Conservation (phyloP, 2,329 filamentous ascomycete genomes). For the Bretziella fagacearum region DNA sequence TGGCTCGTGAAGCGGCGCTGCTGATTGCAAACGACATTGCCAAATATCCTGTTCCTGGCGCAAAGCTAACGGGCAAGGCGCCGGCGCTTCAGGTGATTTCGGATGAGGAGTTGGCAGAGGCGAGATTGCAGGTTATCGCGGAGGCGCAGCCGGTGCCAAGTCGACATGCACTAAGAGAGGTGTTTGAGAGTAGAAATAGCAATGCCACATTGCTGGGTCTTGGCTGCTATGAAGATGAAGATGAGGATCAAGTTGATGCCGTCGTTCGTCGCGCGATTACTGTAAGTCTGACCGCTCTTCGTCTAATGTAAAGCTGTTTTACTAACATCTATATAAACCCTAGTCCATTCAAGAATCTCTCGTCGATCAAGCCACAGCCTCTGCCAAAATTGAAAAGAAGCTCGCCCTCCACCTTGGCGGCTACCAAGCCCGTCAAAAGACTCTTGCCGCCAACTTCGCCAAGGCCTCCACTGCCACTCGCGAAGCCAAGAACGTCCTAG, state of each 20-base stretch:
- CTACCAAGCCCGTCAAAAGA: constrained; percentile 73
- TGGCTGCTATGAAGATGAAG: constrained; percentile 62
- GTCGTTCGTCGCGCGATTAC: constrained; percentile 58
- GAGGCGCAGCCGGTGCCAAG: constrained; percentile 41
- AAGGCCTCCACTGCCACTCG: constrained; percentile 60
- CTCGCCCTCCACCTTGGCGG: constrained; percentile 74
- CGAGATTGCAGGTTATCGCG: constrained; percentile 57
- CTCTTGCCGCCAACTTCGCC: constrained; percentile 59
- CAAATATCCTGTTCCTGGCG: constrained; percentile 53
- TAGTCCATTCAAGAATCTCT: constrained; percentile 58
- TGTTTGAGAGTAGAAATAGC: constrained; percentile 36
- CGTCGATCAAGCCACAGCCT: constrained; percentile 55
- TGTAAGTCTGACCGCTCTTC: constrained; percentile 28
- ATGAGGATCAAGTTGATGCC: constrained; percentile 48
- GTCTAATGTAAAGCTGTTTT: not conserved
- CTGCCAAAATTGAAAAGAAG: constrained; percentile 86
- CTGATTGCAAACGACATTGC: constrained; percentile 70
- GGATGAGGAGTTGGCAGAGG: constrained; percentile 56
- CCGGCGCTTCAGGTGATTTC: constrained; percentile 45
- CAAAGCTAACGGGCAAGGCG: constrained; percentile 45
- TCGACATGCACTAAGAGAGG: constrained; percentile 33
- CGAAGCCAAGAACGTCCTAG: constrained; percentile 53
- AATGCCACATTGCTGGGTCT: constrained; percentile 57
- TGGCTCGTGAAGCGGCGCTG: constrained; percentile 60
- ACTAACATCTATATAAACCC: constrained; percentile 7